These are phyloP conservation scores for Podospora conica DNA, from an alignment of 495 filamentous ascomycete species.

Conservation along the genomic window DNA sequence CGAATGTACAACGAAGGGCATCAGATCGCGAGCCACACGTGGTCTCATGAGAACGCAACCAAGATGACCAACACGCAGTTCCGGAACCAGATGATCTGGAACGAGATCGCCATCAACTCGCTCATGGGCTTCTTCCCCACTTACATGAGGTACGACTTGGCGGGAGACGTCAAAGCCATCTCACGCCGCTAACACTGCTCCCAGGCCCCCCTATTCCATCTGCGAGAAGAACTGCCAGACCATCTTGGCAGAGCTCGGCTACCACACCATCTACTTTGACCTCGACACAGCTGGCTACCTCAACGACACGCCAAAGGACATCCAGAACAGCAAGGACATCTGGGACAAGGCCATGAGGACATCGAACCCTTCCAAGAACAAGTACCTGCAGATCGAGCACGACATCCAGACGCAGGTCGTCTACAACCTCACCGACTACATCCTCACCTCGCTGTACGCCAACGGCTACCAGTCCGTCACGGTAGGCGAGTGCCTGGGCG, in stretches of 20 bases:
- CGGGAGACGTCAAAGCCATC: background rate
- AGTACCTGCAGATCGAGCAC: slow-evolving; percentile 66
- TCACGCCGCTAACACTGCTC: background rate
- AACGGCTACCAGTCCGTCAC: slow-evolving; percentile 63
- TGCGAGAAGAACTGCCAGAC: slow-evolving; percentile 56
- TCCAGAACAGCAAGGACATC: slow-evolving; percentile 68
- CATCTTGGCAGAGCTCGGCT: slow-evolving; percentile 60
- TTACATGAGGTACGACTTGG: slow-evolving; percentile 57
- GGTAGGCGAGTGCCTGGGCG: slow-evolving; percentile 67
- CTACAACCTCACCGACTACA: slow-evolving; percentile 69
- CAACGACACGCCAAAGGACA: slow-evolving; percentile 51
- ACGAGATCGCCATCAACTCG: slow-evolving; percentile 73
- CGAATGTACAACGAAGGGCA: slow-evolving; percentile 69
- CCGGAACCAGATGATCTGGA: slow-evolving; percentile 64
- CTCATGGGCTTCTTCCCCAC: slow-evolving; percentile 76
- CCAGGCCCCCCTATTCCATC: slow-evolving; percentile 68
- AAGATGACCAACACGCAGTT: slow-evolving; percentile 50
- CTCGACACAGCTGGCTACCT: slow-evolving; percentile 76
- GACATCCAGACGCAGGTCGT: slow-evolving; percentile 75
- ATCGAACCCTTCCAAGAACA: slow-evolving; percentile 38
- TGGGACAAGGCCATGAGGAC: slow-evolving; percentile 53
- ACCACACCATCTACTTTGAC: slow-evolving; percentile 69
- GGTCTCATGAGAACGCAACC: slow-evolving; percentile 72
- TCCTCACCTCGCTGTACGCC: slow-evolving; percentile 52
- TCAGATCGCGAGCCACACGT: slow-evolving; percentile 79